Base-by-base conservation (phyloP, 495 filamentous ascomycete genomes). In the Xylaria longipes region DNA sequence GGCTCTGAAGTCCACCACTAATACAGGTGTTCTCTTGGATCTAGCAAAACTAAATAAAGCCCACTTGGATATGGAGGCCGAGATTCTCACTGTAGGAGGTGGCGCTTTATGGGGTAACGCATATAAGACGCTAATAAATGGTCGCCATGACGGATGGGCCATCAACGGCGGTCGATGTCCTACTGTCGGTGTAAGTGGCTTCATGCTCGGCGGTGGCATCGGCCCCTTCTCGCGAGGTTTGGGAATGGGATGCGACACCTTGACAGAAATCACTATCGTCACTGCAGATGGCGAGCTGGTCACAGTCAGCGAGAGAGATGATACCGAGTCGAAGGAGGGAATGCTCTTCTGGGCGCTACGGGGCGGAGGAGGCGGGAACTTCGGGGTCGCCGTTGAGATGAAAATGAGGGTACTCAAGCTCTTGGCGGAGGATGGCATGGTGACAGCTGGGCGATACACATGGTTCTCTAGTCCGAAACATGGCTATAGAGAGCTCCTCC, bases 81-180 rank as follows among this genome's bases (percentile, higher is more conserved):
- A 48, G 7, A n/a, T 14, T n/a, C 45, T 48, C 45, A 48, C 45
- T 6, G 45, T 48, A n/a, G 17, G 6, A 20, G 45, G 45, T 48
- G 45, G 45, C 45, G 45, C 45, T n/a, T n/a, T 48, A 48, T 48
- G 45, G 45, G 45, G 45, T 5, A 48, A 48, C 20, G 45, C 20
- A 8, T 48, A 48, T 48, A 48, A 48, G 20, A 17, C 45, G 7
- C 20, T 48, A 5, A 48, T 48, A 4, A 48, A 48, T 54, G 64
- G 43, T 4, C 29, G 64, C 6, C 73, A 69, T 15, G 41, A 78
- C 22, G 76, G 76, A 1, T 65, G 15, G 9, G 65, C 78, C 20
- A 74, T 78, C 22, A 78, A 73, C 33, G 76, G 76, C 45, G 76
- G 76, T 12, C 70, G 76, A 4, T 78, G 76, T 35, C 76, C 76